Evolutionary conservation across 441 rosid species (phyloP), one percentile per base, ranked within the genome.

Genomic region (Adansonia rubrostipa): DNA sequence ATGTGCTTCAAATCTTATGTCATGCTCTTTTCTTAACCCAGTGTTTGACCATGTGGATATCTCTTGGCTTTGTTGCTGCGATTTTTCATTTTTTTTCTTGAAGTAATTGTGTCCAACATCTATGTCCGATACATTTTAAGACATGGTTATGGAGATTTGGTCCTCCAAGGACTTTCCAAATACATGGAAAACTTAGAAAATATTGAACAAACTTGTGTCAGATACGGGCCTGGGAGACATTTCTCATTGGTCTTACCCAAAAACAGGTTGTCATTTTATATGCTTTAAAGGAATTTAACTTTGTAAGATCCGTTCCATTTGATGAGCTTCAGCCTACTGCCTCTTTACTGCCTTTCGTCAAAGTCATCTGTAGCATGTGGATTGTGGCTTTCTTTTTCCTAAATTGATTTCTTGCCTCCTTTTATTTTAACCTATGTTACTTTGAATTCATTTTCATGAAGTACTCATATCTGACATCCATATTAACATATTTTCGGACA

Each of bases 301-400:
- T 50, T 24, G 44, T 53, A 48, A 24, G 58, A 48, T 14, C n/a
- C 17, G 58, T 70, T 70, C 40, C 58, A 11, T 69, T 40, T 48
- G 20, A 69, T 69, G 57, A 48, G 73, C 57, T 69, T 20, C 73
- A 47, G 36, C 54, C 19, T 6, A 20, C 56, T 47, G 7, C 20
- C 73, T 14, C 40, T 70, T 48, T 70, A 50, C 58, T 13, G 15
- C 22, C 17, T 17, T 48, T 70, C 4, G 1, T 70, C 48, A 48
- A 48, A 48, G 73, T 42, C 73, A 70, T 70, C 57, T 68, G 10
- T 68, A 20, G 17, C 36, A 11, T 20, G 56, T 68, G 15, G 56
- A 56, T 20, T 68, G 56, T 68, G 73, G 56, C 72, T 68, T 68
- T 24, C 40, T 20, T 68, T 68, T 68, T 14, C 73, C 40, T 28